Base-by-base conservation (phyloP, 2,329 filamentous ascomycete species). In the Metarhizium sp. region DNA sequence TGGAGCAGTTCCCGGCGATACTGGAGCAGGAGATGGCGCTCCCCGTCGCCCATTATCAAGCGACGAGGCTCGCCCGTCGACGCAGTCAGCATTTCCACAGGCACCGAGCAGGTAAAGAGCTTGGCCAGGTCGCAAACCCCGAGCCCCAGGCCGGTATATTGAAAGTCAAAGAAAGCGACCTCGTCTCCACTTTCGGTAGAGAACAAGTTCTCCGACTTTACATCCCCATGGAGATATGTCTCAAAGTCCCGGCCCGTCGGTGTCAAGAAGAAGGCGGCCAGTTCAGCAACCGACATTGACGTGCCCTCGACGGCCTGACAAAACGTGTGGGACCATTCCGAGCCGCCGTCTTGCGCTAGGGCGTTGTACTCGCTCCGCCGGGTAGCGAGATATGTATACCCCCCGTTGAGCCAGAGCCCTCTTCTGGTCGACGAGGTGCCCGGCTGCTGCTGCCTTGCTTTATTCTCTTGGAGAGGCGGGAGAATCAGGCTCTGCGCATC, bases 181-280 rank as follows among this genome's bases (percentile, higher is more conserved):
- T 70, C 57, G 2, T 77, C 67, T 1, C 79, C 81, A 0, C 64
- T 59, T 0, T 62, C 56, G 0, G 71, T 81, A 0, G 80, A 81
- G 62, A 86, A 86, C 6, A 87, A 73, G 57, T 88, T 88, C 60
- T 87, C 84, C 0, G 80, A 84, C 65, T 88, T 88, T 52, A 87
- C 83, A 55, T 88, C 85, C 7, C 85, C 85, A 61, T 88, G 85
- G 7, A 88, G 80, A 16, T 81, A 74, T 0, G 83, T 84, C 59
- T 85, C 75, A 1, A 74, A 71, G 0, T 69, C 55, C 14, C 74
- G 65, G 7, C 73, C 74, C 5, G 62, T 65, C 0, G 80, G 79
- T 0, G 72, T 73, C 13, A 85, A 68, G 13, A 80, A 73, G 0
- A 66, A 58, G 1, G 82, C 81, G 3, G 75, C 81, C 57, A 76